Evolutionary conservation across 179 eudicot species (phyloP).

Genomic region (Gypsophila paniculata): DNA sequence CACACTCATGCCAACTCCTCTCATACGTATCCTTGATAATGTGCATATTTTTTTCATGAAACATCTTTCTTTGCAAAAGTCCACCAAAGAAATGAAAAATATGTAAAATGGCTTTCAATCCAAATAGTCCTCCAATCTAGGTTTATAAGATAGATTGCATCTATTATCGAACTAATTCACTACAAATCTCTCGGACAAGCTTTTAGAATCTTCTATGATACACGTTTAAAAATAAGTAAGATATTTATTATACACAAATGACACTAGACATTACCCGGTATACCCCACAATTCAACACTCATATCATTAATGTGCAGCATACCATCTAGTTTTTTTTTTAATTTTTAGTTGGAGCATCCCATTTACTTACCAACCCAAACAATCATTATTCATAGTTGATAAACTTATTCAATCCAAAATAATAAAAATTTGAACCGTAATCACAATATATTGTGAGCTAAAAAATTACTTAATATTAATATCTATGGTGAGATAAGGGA

Average conservation of each 20-base stretch:
- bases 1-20: neutral
- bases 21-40: neutral
- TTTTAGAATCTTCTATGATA: neutral
- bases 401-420: neutral
- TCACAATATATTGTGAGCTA: neutral
- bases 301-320: too few species aligned
- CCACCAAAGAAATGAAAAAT: neutral
- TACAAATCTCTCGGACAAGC: neutral
- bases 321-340: too few species aligned
- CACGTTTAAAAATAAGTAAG: neutral
- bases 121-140: neutral
- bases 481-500: neutral
- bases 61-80: neutral
- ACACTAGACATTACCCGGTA: too few species aligned
- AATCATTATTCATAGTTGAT: neutral
- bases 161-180: neutral
- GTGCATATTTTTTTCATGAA: neutral
- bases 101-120: neutral
- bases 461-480: neutral
- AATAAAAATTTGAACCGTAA: neutral
- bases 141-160: neutral
- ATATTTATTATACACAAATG: neutral
- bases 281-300: too few species aligned
- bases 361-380: neutral
- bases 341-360: too few species aligned